These are phyloP conservation scores for Ormosia semicastrata DNA, from an alignment of 306 rosid genomes.

Conservation along the genomic window DNA sequence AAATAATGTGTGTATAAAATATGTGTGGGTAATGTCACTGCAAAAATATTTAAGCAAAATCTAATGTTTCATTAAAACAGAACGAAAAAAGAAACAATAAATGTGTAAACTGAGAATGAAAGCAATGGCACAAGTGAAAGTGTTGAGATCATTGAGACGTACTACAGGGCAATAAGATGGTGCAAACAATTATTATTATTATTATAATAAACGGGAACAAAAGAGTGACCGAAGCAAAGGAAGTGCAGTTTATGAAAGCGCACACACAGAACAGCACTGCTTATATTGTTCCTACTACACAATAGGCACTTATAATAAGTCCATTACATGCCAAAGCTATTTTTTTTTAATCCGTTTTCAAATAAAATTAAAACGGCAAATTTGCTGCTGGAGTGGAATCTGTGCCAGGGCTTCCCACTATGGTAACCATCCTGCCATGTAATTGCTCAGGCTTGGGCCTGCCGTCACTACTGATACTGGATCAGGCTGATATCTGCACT, in stretches of 20 bases:
- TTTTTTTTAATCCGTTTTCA: background rate
- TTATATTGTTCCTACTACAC: constrained; percentile 35
- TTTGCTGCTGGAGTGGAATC: constrained; percentile 4
- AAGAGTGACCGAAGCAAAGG: constrained; percentile 4
- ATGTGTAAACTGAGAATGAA: background rate
- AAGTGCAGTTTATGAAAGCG: constrained; percentile 34
- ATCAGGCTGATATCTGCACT: constrained; percentile 74
- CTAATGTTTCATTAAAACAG: background rate
- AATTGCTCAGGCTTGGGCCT: constrained; percentile 90
- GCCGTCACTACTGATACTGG: constrained; percentile 74
- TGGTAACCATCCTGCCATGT: constrained; percentile 91
- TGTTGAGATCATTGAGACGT: background rate
- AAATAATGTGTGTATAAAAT: no score
- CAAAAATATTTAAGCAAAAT: background rate
- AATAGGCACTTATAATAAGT: constrained; percentile 21
- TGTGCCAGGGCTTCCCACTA: constrained; percentile 19
- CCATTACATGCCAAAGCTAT: constrained; percentile 32
- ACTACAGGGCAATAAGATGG: background rate
- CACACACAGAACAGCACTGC: constrained; percentile 37
- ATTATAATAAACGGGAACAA: background rate
- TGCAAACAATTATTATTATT: constrained; percentile 13
- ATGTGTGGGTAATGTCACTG: no score
- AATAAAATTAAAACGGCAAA: constrained; percentile 32
- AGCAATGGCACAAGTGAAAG: background rate
- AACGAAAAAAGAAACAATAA: background rate